A percentile compares a stretch with the other conserved stretches of the same genome.
Evolutionary conservation across 2,329 filamentous ascomycete genomes (phyloP).

Genomic region (Fusarium tricinctum): DNA sequence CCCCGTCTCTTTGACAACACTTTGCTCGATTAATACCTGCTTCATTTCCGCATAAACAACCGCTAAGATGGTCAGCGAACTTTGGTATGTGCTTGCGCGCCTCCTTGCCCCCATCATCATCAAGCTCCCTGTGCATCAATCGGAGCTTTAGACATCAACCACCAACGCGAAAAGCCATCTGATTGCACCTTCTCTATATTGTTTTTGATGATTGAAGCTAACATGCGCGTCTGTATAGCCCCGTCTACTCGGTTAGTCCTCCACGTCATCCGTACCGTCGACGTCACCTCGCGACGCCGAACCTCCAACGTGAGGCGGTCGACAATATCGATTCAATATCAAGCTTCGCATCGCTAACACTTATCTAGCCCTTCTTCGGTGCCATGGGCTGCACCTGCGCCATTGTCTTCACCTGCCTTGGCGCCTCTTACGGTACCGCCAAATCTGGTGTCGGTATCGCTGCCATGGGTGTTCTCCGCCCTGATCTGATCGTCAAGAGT

Average conservation of each 20-base stretch:
- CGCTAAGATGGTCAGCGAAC: slow-evolving; percentile 80
- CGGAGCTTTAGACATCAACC: slow-evolving; percentile 50
- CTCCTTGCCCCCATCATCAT: slow-evolving; percentile 51
- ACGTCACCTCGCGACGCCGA: slow-evolving; percentile 49
- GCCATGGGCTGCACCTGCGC: slow-evolving; percentile 97
- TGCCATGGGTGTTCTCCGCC: slow-evolving; percentile 97
- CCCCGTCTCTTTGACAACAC: slow-evolving; percentile 27
- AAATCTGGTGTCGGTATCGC: slow-evolving; percentile 99
- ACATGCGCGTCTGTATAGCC: slow-evolving; percentile 70
- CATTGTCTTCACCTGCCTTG: slow-evolving; percentile 96
- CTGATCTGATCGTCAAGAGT: slow-evolving; percentile 99
- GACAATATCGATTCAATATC: slow-evolving; percentile 34
- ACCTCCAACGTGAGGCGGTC: slow-evolving; percentile 39
- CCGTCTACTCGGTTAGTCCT: slow-evolving; percentile 97
- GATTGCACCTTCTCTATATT: slow-evolving; percentile 9
- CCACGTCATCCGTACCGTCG: slow-evolving; percentile 49
- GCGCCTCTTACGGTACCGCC: slow-evolving; percentile 97
- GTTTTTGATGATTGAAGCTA: slow-evolving; percentile 57
- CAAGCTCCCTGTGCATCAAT: slow-evolving; percentile 51
- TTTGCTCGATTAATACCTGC: slow-evolving; percentile 32
- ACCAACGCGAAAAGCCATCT: slow-evolving; percentile 23
- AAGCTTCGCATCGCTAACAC: slow-evolving; percentile 53
- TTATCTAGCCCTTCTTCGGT: slow-evolving; percentile 86
- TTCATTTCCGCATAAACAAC: slow-evolving; percentile 49
- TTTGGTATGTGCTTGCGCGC: slow-evolving; percentile 76